A percentile compares a stretch with the other conserved stretches of the same genome.
Conservation (phyloP, 2,329 filamentous ascomycete genomes). For the Xylaria arbuscula region DNA sequence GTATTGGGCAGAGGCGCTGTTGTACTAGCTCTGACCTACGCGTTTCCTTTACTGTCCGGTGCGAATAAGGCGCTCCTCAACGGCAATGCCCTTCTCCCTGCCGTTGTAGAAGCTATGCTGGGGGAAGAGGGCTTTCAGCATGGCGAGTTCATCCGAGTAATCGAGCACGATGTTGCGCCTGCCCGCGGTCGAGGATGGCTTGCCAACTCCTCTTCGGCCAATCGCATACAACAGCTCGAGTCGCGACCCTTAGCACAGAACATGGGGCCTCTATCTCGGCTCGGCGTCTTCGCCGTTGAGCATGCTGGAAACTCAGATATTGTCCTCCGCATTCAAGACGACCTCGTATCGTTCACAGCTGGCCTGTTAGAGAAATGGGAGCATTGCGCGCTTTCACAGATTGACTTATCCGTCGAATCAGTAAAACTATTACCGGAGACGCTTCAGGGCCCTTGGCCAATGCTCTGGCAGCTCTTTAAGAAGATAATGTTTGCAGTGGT, state of each 20-base stretch:
- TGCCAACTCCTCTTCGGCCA: constrained; percentile 68
- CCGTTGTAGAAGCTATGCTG: constrained; percentile 74
- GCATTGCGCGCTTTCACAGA: constrained; percentile 75
- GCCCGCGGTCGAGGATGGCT: constrained; percentile 74
- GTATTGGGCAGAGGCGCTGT: constrained; percentile 63
- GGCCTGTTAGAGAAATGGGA: constrained; percentile 78
- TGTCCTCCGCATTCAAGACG: constrained; percentile 67
- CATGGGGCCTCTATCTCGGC: constrained; percentile 73
- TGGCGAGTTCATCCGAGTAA: constrained; percentile 77
- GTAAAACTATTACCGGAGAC: constrained; percentile 73
- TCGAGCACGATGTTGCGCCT: constrained; percentile 74
- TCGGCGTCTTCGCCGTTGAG: constrained; percentile 73
- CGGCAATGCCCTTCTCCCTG: constrained; percentile 76
- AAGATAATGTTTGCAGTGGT: constrained; percentile 81
- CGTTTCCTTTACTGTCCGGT: constrained; percentile 77
- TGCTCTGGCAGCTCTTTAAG: constrained; percentile 79
- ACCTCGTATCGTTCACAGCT: constrained; percentile 73
- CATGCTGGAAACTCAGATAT: constrained; percentile 58
- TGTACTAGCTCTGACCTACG: constrained; percentile 79
- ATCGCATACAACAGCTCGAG: constrained; percentile 67
- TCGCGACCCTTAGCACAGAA: constrained; percentile 71
- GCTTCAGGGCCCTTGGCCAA: constrained; percentile 72
- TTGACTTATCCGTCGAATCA: constrained; percentile 75
- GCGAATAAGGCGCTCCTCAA: constrained; percentile 68
- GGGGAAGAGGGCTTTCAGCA: constrained; percentile 79